These are phyloP conservation scores for Sporobolomyces phaffii DNA, from an alignment of 768 basidiomycete species.

Conservation along the genomic window DNA sequence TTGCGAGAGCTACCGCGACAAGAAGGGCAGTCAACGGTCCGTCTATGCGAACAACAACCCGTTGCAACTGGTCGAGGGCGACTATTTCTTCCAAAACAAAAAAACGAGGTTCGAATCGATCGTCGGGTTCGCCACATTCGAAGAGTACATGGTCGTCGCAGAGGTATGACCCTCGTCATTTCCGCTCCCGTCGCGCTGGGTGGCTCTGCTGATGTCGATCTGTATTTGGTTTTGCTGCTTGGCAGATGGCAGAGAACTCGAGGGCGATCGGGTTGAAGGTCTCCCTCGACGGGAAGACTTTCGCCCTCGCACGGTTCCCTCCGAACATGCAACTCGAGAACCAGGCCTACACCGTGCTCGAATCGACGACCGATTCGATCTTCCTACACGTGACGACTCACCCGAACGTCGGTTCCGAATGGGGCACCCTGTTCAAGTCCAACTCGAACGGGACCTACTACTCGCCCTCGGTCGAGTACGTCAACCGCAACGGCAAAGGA, in stretches of 20 bases:
- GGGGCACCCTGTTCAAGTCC: slow-evolving; percentile 88
- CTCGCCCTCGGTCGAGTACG: slow-evolving; percentile 73
- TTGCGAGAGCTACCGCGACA: slow-evolving; percentile 79
- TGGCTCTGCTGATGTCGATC: neutral
- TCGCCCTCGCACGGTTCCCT: slow-evolving; percentile 83
- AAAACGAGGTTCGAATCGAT: slow-evolving; percentile 75
- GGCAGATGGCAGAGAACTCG: slow-evolving; percentile 52
- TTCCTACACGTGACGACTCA: slow-evolving; percentile 96
- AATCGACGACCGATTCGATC: slow-evolving; percentile 84
- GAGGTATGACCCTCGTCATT: slow-evolving; percentile 60
- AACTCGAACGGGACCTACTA: slow-evolving; percentile 99
- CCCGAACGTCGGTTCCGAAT: slow-evolving; percentile 63
- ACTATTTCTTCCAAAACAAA: slow-evolving; percentile 64
- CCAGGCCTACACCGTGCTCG: slow-evolving; percentile 89
- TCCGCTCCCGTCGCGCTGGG: neutral
- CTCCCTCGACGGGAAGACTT: slow-evolving; percentile 79
- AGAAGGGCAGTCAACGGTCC: slow-evolving; percentile 66
- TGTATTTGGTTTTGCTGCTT: neutral
- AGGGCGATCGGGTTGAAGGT: slow-evolving; percentile 64
- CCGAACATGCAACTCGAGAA: slow-evolving; percentile 82
- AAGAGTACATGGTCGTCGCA: slow-evolving; percentile 91
- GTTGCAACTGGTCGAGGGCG: slow-evolving; percentile 70
- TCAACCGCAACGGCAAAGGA: slow-evolving; percentile 79
- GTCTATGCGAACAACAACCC: slow-evolving; percentile 57
- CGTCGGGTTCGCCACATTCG: slow-evolving; percentile 94